Base-by-base conservation (phyloP, 345 rosid genomes). In the Mangifera indica region DNA sequence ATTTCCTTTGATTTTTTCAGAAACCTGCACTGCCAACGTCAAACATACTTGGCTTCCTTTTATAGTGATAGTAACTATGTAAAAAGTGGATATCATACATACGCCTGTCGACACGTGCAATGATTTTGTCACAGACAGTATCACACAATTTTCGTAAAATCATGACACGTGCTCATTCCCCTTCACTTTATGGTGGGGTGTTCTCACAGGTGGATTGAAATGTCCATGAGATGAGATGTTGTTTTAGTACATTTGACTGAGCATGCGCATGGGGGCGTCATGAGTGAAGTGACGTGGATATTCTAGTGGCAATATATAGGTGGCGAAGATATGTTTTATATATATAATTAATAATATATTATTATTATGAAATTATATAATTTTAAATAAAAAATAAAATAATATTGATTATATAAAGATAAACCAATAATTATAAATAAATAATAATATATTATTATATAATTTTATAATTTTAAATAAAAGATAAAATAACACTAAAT, bases 181-280 rank as follows among this genome's bases (percentile, higher is more conserved):
- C 18, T n/a, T 37, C 53, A 13, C n/a, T 3, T 49, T 13, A 49
- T 49, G 53, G 53, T 49, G 7, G 53, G 20, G 78, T 52, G 73
- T 71, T 54, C 12, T 7, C 59, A 34, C 5, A 68, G 65, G 59
- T 42, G 64, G 69, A 52, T 59, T 71, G 72, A 55, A 71, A 54
- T 53, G 66, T 71, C 74, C 78, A 26, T 71, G 76, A 71, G 70
- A 74, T 54, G 1, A 62, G 42, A 49, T 55, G 81, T 74, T 63
- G 34, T 55, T 46, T 52, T 71, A 66, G 14, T 60, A 40, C 52
- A 20, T 17, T 25, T 46, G 6, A 22, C 29, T 4, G 14, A 20
- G 78, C 84, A 74, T 66, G 84, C 81, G 84, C 71, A 32, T 8
- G 22, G 34, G 34, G 34, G 63, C 2, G 3, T 14, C 4, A 60